Evolutionary conservation across 202 grass and related monocot species (phyloP), one percentile per base, ranked within the genome.

Genomic region (Cymbopogon flexuosus): DNA sequence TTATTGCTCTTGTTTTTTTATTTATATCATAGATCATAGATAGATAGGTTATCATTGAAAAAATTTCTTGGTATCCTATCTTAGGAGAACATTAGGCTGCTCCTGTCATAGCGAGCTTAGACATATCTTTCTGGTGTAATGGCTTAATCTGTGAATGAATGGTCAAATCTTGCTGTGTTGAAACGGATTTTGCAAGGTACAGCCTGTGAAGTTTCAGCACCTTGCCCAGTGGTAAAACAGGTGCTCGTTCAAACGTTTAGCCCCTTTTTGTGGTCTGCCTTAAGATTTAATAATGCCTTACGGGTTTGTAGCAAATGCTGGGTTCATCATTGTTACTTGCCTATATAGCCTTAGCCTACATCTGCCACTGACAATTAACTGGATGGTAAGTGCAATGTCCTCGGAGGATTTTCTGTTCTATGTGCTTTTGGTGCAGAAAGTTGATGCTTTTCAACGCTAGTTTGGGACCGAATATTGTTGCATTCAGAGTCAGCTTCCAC

Each of bases 101-200:
- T 73, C 80, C 42, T 75, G 66, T 56, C 54, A 58, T 23, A 83
- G 33, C 60, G 75, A 76, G 70, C 35, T 80, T 76, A 42, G 63
- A 45, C 24, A 37, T 65, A 27, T 1, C 5, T 65, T 70, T 56
- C 63, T 66, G 16, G 34, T 45, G 23, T 79, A 61, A 42, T 68
- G 16, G 29, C 10, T 34, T 73, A 45, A 79, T 4, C 13, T 41
- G 39, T 5, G 62, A 68, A 68, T 68, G 13, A 59, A 63, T 79
- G 43, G 43, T 64, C 4, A 16, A 57, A 8, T 18, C 34, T 54
- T 34, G 68, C 19, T 37, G 56, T 56, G 31, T 5, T 14, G 47
- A 76, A 22, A 68, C 13, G 10, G 54, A 58, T 23, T 10, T 58
- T 58, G 19, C 54, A 23, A 23, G 8, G 19, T 58, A 58, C 54